Evolutionary conservation across 495 filamentous ascomycete genomes (phyloP).

Genomic region (Oidiodendron maius): DNA sequence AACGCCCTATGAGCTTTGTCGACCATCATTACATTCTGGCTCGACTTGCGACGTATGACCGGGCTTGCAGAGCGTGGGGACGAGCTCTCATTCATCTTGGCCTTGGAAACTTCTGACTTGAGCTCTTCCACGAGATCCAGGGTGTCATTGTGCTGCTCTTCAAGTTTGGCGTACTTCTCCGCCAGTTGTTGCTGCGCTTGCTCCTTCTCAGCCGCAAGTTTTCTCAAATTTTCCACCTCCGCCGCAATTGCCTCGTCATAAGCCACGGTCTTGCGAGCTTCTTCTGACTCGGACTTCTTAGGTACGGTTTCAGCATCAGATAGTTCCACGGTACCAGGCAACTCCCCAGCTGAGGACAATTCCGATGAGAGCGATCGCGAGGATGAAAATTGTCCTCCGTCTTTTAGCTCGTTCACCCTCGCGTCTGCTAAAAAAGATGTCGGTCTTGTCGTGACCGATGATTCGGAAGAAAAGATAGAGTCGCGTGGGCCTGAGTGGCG

Average conservation of each 20-base stretch:
- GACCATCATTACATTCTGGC: conserved; percentile 82
- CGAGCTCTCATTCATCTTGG: conserved; percentile 56
- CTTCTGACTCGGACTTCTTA: conserved; percentile 21
- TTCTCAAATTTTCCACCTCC: conserved; percentile 67
- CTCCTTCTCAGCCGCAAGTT: conserved; percentile 69
- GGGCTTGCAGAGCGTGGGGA: conserved; percentile 54
- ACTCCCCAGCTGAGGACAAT: conserved; percentile 87
- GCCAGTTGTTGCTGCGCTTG: conserved; percentile 62
- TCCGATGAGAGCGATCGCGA: conserved; percentile 93
- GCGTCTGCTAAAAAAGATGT: conserved; percentile 90
- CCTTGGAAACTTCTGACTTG: conserved; percentile 76
- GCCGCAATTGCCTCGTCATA: conserved; percentile 36
- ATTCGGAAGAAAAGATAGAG: conserved; percentile 47
- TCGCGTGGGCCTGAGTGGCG: conserved; percentile 56
- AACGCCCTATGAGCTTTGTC: conserved; percentile 93
- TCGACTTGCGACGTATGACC: conserved; percentile 88
- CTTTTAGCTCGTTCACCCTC: conserved; percentile 67
- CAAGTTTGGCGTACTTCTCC: conserved; percentile 73
- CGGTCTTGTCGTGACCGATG: conserved; percentile 55
- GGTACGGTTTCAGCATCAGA: conserved; percentile 49
- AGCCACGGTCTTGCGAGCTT: conserved; percentile 7
- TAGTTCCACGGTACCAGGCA: conserved; percentile 57
- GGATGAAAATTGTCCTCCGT: conserved; percentile 75
- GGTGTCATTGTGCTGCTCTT: conserved; percentile 73
- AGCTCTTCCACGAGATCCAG: conserved; percentile 83